A percentile compares a stretch with the other conserved stretches of the same genome.
These are phyloP conservation scores for Peronosclerospora sorghi DNA, from an alignment of 352 stramenopile genomes.

Conservation along the genomic window DNA sequence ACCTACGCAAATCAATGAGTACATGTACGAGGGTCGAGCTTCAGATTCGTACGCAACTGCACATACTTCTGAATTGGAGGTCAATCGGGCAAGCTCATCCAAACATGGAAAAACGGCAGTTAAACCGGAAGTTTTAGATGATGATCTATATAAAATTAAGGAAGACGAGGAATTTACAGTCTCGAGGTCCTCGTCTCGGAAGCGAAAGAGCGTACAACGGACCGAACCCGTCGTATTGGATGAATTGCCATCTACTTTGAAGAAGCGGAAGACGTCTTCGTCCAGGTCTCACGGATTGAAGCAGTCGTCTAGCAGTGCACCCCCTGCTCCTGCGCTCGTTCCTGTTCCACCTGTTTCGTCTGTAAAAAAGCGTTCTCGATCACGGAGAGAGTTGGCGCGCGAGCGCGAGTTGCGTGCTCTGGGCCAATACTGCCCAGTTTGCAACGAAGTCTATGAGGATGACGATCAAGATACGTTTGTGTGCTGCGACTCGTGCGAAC, in stretches of 20 bases:
- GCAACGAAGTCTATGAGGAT: conserved; percentile 77
- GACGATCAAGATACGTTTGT: conserved; percentile 80
- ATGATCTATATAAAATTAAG: conserved; percentile 1
- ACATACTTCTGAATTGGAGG: conserved; percentile 9
- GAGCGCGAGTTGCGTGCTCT: conserved; percentile 66
- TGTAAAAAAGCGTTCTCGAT: conserved; percentile 36
- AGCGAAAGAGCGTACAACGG: conserved; percentile 20
- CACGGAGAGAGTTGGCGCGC: conserved; percentile 56
- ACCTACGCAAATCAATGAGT: conserved; percentile 32
- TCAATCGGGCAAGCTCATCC: background rate
- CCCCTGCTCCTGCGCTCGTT: conserved; percentile 7
- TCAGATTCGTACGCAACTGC: conserved; percentile 10
- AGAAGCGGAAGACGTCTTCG: conserved; percentile 22
- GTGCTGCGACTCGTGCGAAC: conserved; percentile 83
- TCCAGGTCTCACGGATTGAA: conserved; percentile 13
- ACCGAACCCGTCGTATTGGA: conserved; percentile 6
- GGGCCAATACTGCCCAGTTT: conserved; percentile 81
- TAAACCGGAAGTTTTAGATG: conserved; percentile 7
- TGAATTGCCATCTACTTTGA: conserved; percentile 18
- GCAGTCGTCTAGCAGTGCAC: conserved; percentile 6
- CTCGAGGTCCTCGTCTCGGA: conserved; percentile 17
- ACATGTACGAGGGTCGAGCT: conserved; percentile 29
- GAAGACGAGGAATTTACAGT: conserved; percentile 3
- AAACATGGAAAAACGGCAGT: background rate
- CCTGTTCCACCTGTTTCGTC: conserved; percentile 5